These are phyloP conservation scores for Manihot esculenta DNA, from an alignment of 441 rosid species.

Conservation along the genomic window DNA sequence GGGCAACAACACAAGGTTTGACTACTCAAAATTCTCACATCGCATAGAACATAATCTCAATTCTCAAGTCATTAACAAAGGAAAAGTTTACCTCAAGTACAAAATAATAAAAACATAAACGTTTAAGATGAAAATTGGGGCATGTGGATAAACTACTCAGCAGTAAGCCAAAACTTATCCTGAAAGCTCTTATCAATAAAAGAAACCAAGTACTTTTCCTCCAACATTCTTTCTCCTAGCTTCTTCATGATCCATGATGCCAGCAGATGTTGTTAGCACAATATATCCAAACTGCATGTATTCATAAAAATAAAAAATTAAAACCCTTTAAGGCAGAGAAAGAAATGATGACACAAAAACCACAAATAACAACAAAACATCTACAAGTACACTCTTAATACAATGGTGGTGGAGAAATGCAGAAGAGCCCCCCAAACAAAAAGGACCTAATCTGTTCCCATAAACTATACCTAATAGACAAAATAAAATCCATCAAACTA, in stretches of 20 bases:
- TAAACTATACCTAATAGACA: not conserved
- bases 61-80: too few relatives aligned
- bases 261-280: constrained; percentile 56
- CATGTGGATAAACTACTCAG: constrained; percentile 8
- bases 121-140: not conserved
- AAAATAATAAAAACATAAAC: constrained; percentile 7
- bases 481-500: not conserved
- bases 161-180: constrained; percentile 15
- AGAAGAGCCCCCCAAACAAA: not conserved
- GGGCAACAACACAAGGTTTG: not conserved
- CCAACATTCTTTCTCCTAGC: constrained; percentile 62
- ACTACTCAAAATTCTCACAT: not conserved
- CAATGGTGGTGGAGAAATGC: not conserved
- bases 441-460: not conserved
- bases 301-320: constrained; percentile 37
- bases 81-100: not conserved
- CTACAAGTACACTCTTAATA: not conserved
- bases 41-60: constrained; percentile 4
- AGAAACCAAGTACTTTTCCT: constrained; percentile 65
- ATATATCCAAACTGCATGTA: constrained; percentile 49
- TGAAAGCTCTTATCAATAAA: constrained; percentile 28
- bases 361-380: not conserved
- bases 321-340: not conserved
- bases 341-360: too few relatives aligned
- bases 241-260: constrained; percentile 63